Conservation (phyloP, 2,329 filamentous ascomycete genomes). For the Orbilia javanica region DNA sequence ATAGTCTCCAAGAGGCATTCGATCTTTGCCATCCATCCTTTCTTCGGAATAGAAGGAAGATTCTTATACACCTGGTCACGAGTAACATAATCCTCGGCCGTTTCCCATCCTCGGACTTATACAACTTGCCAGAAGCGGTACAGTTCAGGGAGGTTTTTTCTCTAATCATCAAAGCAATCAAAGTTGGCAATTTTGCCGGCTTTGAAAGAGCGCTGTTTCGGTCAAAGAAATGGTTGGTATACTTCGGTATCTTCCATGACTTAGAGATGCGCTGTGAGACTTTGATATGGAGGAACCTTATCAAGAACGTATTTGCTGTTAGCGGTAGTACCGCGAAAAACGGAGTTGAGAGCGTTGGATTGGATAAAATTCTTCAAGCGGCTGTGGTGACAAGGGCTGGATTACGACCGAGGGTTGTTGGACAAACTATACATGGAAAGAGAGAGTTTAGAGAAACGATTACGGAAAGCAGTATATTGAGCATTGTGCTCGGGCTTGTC, state of each 20-base stretch:
- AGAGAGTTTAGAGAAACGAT: conserved; percentile 38
- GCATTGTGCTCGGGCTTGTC: conserved; percentile 47
- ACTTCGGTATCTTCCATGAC: conserved; percentile 53
- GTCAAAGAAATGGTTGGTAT: conserved; percentile 47
- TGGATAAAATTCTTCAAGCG: conserved; percentile 50
- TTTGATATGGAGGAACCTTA: conserved; percentile 44
- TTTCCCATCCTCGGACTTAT: conserved; percentile 39
- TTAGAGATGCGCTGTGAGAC: conserved; percentile 53
- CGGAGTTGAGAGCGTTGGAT: conserved; percentile 46
- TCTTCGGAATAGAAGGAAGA: conserved; percentile 46
- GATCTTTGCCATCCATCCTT: conserved; percentile 54
- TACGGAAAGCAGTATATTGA: conserved; percentile 47
- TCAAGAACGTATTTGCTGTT: conserved; percentile 47
- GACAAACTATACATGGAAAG: conserved; percentile 17
- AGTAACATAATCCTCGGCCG: conserved; percentile 53
- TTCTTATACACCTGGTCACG: conserved; percentile 49
- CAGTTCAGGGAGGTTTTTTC: conserved; percentile 49
- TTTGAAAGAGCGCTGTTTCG: conserved; percentile 37
- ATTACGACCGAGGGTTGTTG: conserved; percentile 31
- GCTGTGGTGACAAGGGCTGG: conserved; percentile 15
- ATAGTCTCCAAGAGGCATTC: conserved; percentile 34
- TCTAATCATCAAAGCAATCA: conserved; percentile 41
- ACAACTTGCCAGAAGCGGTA: conserved; percentile 42
- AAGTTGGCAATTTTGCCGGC: conserved; percentile 38
- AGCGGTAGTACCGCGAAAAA: conserved; percentile 51